Percentiles rank a stretch among this genome's conserved stretches.
These are phyloP conservation scores for Loxodes magnus DNA, from an alignment of 73 alveolate genomes.

Conservation along the genomic window DNA sequence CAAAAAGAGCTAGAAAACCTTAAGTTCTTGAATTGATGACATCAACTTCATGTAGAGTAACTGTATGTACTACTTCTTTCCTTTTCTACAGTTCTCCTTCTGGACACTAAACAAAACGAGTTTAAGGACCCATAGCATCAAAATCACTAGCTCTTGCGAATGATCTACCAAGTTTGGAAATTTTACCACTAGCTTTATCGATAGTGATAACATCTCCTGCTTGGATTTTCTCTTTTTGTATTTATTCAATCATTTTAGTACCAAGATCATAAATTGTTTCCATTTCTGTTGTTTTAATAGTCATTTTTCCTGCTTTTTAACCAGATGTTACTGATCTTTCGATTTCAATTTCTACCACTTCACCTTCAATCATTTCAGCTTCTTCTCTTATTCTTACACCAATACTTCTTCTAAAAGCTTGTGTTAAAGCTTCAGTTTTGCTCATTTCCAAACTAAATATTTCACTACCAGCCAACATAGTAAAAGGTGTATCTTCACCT, in stretches of 20 bases:
- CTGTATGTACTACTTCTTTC: conserved; percentile 98
- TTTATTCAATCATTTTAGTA: conserved; percentile 61
- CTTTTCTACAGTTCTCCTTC: conserved; percentile 97
- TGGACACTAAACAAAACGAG: conserved; percentile 94
- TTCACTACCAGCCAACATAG: conserved; percentile 92
- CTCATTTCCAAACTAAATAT: conserved; percentile 95
- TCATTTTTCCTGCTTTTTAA: conserved; percentile 68
- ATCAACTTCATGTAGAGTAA: conserved; percentile 96
- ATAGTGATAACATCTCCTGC: conserved; percentile 99
- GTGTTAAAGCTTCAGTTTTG: conserved; percentile 95
- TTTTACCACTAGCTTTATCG: conserved; percentile 91
- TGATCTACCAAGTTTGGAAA: conserved; percentile 92
- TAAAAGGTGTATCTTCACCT: conserved; percentile 56
- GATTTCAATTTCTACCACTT: conserved; percentile 95
- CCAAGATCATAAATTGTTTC: conserved; percentile 96
- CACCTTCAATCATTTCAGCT: conserved; percentile 98
- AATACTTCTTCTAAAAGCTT: conserved; percentile 93
- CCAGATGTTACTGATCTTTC: conserved; percentile 77
- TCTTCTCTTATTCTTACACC: conserved; percentile 98
- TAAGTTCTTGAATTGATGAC: conserved; percentile 89
- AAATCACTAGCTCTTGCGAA: conserved; percentile 82
- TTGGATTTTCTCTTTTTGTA: conserved; percentile 68
- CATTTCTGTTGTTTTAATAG: conserved; percentile 96
- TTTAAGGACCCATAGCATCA: conserved; percentile 95
- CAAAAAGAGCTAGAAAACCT: conserved; percentile 95